Base-by-base conservation (phyloP, 352 stramenopile species). In the Phytophthora pinifolia region DNA sequence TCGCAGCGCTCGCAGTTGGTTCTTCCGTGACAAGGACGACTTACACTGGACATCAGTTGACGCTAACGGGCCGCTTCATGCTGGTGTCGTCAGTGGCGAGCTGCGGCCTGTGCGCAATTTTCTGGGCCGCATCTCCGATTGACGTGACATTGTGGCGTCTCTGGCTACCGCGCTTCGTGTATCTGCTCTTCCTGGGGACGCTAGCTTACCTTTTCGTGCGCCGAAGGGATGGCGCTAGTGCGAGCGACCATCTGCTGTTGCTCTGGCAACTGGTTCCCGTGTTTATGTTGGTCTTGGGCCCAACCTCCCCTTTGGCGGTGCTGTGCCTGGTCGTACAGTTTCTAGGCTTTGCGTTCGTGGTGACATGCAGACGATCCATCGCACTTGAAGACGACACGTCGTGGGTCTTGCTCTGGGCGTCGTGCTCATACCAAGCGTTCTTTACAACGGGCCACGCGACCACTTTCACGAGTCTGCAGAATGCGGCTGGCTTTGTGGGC, bases 391-490 rank as follows among this genome's bases (percentile, higher is more conserved):
- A 44, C 25, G 44, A 46, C 13, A 60, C 66, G 10, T 66, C 76
- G n/a, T 88, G 71, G 71, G 33, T 78, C 36, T 32, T 86, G 22
- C 66, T 88, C 29, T 90, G 59, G 74, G 85, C 77, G 44, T 83
- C 65, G 14, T 62, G 71, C 34, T 78, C 62, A 30, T 84, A 79
- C 39, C 81, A 88, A 55, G 70, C 77, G 9, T 97, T 96, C 59
- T 96, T 96, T 53, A 72, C 79, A 53, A 94, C 86, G 8, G 89
- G 90, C 18, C 90, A 97, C 49, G 72, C 92, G 32, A 95, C 89
- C 61, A 88, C 82, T 39, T 96, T 97, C 69, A 90, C 85, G 27
- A 91, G 84, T 68, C 76, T 97, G 10, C 89, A 97, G 65, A 96
- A 96, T 63, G 87, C 85, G 2, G 74, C 84, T 9, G 83, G 72